Evolutionary conservation across 2,329 filamentous ascomycete species (phyloP), one percentile per base, ranked within the genome.

Genomic region (Aspergillus aculeatus): DNA sequence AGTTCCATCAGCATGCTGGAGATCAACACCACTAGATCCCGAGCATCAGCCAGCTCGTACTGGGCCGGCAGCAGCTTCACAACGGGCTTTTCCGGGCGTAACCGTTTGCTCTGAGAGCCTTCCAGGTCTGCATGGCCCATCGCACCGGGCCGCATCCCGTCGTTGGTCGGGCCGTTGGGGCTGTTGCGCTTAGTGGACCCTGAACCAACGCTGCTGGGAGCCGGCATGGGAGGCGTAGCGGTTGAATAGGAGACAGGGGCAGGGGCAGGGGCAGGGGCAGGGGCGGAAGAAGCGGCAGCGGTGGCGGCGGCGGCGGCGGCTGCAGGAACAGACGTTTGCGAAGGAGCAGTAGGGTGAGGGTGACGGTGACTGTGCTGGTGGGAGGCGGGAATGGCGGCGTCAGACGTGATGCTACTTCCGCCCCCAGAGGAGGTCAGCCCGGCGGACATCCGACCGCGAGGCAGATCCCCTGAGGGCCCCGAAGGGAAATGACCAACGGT

Each of bases 1-100:
- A 99, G 81, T 77, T 99, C 95, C 76, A 93, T 89, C 51, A 99
- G 83, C 95, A 99, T 98, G 71, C 96, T 91, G 50, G 93, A 88
- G 66, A 99, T 95, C 62, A 99, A 80, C 47, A 94, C 83, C 29
- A 96, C 95, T 72, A 99, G 85, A 73, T 97, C 93, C 69, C 92
- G 90, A 9, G 91, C 86, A 44, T 89, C 82, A 73, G 91, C 96
- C 11, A 87, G 80, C 75, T 96, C 92, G 75, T 99, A 99, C 69
- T 84, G 83, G 61, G 84, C 76, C 1, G 95, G 80, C 60, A 82
- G 83, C 59, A 82, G 66, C 69, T 86, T 87, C 56, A 80, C 69
- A 2, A 75, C 76, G 3, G 80, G 77, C 14, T 78, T 76, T 16
- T 76, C 74, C 3, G 79, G 73, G 50, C 80, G 77, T 31, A 76